A percentile compares a stretch with the other conserved stretches of the same genome.
Conservation (phyloP, 1,139 yeast species). For the Yarrowia galli region DNA sequence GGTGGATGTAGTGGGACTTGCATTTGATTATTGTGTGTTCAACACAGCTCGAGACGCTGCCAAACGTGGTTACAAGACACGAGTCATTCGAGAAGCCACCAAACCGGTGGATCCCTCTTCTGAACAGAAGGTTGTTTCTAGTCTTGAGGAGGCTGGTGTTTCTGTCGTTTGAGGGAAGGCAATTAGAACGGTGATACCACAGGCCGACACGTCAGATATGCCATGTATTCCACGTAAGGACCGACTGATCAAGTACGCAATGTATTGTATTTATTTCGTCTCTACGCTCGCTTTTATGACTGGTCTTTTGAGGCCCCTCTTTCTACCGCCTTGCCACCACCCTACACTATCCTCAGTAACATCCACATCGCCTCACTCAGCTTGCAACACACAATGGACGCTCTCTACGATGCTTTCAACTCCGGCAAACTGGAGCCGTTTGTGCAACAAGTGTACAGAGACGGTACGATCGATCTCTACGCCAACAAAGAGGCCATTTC, state of each 20-base stretch:
- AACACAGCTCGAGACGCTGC: slow-evolving; percentile 76
- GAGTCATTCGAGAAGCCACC: slow-evolving; percentile 63
- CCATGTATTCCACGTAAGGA: neutral
- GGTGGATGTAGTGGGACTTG: slow-evolving; percentile 81
- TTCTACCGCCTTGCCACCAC: neutral
- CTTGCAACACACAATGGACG: slow-evolving; percentile 1
- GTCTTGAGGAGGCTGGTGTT: slow-evolving; percentile 5
- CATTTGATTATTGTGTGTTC: slow-evolving; percentile 84
- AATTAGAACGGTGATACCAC: no score
- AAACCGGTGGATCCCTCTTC: slow-evolving; percentile 54
- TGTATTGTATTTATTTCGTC: neutral
- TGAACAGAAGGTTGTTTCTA: neutral
- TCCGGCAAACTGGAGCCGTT: slow-evolving; percentile 10
- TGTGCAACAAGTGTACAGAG: slow-evolving; percentile 12
- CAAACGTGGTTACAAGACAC: slow-evolving; percentile 65
- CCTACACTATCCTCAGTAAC: no score
- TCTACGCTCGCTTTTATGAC: neutral
- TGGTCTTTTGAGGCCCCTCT: neutral
- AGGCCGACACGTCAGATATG: neutral
- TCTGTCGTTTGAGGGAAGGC: neutral
- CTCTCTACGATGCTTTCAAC: slow-evolving; percentile 26
- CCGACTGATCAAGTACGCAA: slow-evolving; percentile 3
- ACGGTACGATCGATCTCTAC: slow-evolving; percentile 1
- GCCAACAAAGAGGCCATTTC: slow-evolving; percentile 24
- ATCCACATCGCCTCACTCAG: neutral